phyloP scores from a whole-genome alignment of 2,329 filamentous ascomycete species.

The Coniochaeta ligniaria region DNA sequence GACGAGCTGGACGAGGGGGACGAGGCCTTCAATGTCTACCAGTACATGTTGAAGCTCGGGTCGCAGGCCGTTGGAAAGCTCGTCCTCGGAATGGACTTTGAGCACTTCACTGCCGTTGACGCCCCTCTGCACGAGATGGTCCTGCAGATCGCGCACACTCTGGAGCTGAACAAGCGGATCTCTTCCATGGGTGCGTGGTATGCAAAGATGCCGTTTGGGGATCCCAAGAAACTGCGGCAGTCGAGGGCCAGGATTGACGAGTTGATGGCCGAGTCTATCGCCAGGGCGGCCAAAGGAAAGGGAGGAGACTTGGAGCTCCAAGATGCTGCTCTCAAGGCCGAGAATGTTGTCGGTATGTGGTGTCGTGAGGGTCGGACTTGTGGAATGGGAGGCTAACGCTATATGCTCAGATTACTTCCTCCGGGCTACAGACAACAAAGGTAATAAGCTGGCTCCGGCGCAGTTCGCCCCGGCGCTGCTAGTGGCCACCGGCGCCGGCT shows the following conservation, averaged over 20 bases:
- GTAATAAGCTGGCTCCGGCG: conserved; percentile 42
- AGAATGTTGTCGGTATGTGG: conserved; percentile 24
- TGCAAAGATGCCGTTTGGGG: conserved; percentile 45
- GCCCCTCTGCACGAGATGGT: conserved; percentile 45
- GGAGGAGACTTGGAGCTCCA: conserved; percentile 31
- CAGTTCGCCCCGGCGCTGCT: conserved; percentile 29
- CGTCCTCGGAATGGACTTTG: conserved; percentile 36
- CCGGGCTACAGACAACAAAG: conserved; percentile 45
- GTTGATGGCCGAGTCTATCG: conserved; percentile 30
- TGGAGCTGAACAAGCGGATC: conserved; percentile 53
- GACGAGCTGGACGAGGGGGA: conserved; percentile 41
- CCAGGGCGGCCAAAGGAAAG: conserved; percentile 17
- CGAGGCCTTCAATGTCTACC: conserved; percentile 40
- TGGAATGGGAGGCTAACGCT: not conserved
- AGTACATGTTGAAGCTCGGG: conserved; percentile 41
- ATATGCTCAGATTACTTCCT: conserved; percentile 40
- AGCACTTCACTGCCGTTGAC: conserved; percentile 35
- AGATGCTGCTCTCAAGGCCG: conserved; percentile 41
- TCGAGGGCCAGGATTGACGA: conserved; percentile 22
- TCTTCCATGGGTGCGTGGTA: conserved; percentile 50
- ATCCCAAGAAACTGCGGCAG: conserved; percentile 30
- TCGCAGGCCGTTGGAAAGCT: conserved; percentile 37
- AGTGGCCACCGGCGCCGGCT: conserved; percentile 49
- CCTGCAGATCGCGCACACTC: conserved; percentile 36
- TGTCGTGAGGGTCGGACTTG: not conserved